These are phyloP conservation scores for Asterochloris erici DNA, from an alignment of 139 green algal species.

Conservation along the genomic window DNA sequence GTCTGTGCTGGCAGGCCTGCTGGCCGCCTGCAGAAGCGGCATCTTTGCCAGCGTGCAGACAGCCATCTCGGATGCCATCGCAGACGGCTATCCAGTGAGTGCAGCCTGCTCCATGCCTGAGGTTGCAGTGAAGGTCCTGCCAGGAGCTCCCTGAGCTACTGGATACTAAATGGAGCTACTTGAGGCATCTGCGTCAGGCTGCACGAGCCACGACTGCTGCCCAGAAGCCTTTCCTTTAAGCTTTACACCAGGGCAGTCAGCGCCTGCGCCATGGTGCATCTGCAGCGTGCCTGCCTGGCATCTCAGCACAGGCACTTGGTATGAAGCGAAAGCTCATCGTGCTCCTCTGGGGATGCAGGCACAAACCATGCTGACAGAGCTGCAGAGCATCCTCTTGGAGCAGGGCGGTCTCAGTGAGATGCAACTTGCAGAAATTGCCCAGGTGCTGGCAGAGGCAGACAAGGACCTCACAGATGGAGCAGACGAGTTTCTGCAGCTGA, in stretches of 20 bases:
- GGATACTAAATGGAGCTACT: neutral
- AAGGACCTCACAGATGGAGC: constrained; percentile 75
- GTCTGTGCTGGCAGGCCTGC: constrained; percentile 21
- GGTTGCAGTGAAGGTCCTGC: neutral
- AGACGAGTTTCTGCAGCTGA: constrained; percentile 86
- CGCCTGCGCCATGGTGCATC: too few species aligned
- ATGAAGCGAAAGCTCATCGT: too few species aligned
- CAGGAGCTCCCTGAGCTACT: neutral
- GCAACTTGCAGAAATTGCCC: constrained; percentile 38
- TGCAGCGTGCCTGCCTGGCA: too few species aligned
- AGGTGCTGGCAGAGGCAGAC: constrained; percentile 66
- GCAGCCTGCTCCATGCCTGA: neutral
- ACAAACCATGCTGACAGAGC: constrained; percentile 70
- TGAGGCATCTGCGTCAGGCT: neutral
- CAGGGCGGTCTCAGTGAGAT: constrained; percentile 32
- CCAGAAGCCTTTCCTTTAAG: too few species aligned
- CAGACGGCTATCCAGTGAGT: constrained; percentile 67
- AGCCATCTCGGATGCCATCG: constrained; percentile 57
- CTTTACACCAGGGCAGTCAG: too few species aligned
- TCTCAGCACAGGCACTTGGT: too few species aligned
- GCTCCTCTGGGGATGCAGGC: constrained; percentile 17
- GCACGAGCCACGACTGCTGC: neutral
- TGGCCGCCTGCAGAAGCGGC: constrained; percentile 28
- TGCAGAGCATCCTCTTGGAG: constrained; percentile 61
- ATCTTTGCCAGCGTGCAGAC: constrained; percentile 29